Conservation (phyloP, 116 monocot species). For the Papilionanthe hybrid region DNA sequence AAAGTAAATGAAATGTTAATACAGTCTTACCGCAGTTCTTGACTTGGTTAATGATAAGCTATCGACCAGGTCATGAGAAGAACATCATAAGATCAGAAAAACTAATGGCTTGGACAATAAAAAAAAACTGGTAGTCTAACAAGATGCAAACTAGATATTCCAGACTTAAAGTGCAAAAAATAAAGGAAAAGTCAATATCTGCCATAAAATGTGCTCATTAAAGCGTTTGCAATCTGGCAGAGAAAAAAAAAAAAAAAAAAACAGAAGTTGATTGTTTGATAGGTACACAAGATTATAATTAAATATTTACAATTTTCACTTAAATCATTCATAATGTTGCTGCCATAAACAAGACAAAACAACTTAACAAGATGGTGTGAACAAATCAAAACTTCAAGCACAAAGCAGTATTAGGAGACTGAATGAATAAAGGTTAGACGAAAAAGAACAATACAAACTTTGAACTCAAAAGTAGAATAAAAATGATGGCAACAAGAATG, state of each 20-base stretch:
- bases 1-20: no score
- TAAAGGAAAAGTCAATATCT: neutral
- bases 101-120: neutral
- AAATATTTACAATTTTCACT: neutral
- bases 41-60: no score
- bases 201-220: neutral
- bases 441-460: neutral
- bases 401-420: neutral
- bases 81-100: neutral
- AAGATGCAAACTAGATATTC: neutral
- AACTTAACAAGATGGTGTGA: neutral
- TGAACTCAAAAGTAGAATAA: neutral
- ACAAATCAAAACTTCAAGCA: neutral
- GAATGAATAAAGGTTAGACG: neutral
- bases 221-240: neutral
- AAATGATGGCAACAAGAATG: neutral
- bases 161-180: neutral
- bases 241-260: neutral
- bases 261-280: neutral
- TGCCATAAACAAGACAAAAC: neutral
- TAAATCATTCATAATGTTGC: neutral
- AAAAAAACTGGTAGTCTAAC: neutral
- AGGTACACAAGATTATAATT: neutral
- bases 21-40: no score
- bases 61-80: neutral